Percentiles rank a stretch among this genome's conserved stretches.
Conservation (phyloP, 768 basidiomycete species). For the Podaxis sp. region DNA sequence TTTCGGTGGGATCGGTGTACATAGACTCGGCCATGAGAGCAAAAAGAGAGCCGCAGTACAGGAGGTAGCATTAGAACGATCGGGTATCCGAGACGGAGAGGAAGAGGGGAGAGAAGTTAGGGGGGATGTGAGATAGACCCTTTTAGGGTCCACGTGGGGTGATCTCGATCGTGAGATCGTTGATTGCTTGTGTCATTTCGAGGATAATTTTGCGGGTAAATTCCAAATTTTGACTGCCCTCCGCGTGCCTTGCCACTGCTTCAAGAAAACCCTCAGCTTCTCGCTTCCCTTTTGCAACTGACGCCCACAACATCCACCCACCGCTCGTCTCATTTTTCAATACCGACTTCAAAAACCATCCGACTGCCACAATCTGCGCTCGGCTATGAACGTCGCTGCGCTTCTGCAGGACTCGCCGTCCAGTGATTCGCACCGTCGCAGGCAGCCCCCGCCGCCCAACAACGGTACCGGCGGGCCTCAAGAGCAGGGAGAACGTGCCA, state of each 20-base stretch:
- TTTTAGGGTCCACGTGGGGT: constrained; percentile 16
- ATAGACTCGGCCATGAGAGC: background rate
- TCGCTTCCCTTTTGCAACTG: constrained; percentile 13
- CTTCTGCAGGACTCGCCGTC: constrained; percentile 22
- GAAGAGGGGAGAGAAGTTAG: background rate
- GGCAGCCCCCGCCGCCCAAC: constrained; percentile 7
- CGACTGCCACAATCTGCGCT: background rate
- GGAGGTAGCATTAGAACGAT: background rate
- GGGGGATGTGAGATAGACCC: constrained; percentile 4
- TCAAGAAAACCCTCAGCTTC: constrained; percentile 2
- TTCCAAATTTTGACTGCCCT: constrained; percentile 18
- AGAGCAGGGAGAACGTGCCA: constrained; percentile 3
- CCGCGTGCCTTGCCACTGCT: constrained; percentile 18
- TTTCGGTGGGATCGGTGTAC: background rate
- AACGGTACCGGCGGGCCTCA: constrained; percentile 1
- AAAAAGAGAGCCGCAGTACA: background rate
- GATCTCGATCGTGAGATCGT: constrained; percentile 23
- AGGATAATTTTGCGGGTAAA: constrained; percentile 18
- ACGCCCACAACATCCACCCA: constrained; percentile 6
- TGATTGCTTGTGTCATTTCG: constrained; percentile 19
- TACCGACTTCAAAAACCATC: background rate
- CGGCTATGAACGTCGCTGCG: constrained; percentile 22
- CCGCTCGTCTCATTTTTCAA: background rate
- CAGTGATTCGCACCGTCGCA: constrained; percentile 14
- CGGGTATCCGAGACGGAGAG: background rate